Percentiles rank a stretch among this genome's conserved stretches.
Conservation (phyloP, 176 grass and related monocot genomes). For the barley (Hordeum vulgare) region MorexV3_pseudomolecules_assembly NC_058524.1:614509628-614510127, state of each 20-base stretch:
- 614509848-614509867: neutral
- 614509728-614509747: neutral
- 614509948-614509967: slow-evolving; percentile 79
- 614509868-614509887: slow-evolving; percentile 1
- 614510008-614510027: slow-evolving; percentile 50
- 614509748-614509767: neutral
- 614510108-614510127: slow-evolving; percentile 42
- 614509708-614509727: neutral
- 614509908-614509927: slow-evolving; percentile 94
- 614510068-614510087: slow-evolving; percentile 66
- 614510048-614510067: slow-evolving; percentile 76
- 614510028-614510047: slow-evolving; percentile 79
- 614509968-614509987: slow-evolving; percentile 79
- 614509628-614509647: slow-evolving; percentile 90
- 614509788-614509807: neutral
- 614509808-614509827: neutral
- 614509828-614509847: neutral
- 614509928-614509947: slow-evolving; percentile 63
- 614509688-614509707: neutral
- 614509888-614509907: slow-evolving; percentile 51
- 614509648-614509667: slow-evolving; percentile 33
- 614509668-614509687: slow-evolving; percentile 12
- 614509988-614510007: slow-evolving; percentile 88
- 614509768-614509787: neutral
- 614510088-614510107: slow-evolving; percentile 92